phyloP scores from a whole-genome alignment of 208 protist species.

The Leishmania guyanensis region DNA sequence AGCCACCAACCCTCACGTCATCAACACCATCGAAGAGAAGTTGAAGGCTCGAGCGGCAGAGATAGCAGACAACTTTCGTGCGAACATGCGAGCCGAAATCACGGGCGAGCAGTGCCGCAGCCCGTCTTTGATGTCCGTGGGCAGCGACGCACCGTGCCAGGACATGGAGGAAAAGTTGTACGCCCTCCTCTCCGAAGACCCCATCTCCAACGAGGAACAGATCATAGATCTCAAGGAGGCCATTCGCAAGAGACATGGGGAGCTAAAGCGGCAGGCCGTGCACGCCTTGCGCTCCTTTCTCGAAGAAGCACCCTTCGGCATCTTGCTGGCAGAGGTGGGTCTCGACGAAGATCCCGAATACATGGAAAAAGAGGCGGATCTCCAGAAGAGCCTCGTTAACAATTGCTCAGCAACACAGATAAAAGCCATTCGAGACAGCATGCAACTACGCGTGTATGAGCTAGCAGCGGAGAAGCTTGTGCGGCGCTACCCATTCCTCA shows the following conservation, averaged over 20 bases:
- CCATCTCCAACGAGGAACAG: slow-evolving; percentile 26
- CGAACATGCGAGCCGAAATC: slow-evolving; percentile 40
- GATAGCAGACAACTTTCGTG: slow-evolving; percentile 38
- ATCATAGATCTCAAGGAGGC: slow-evolving; percentile 49
- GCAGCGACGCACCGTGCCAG: slow-evolving; percentile 45
- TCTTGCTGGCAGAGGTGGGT: slow-evolving; percentile 35
- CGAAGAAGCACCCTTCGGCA: slow-evolving; percentile 46
- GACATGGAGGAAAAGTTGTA: slow-evolving; percentile 61
- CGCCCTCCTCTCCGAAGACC: slow-evolving; percentile 41
- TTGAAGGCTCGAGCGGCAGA: slow-evolving; percentile 40
- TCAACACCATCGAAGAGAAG: slow-evolving; percentile 39
- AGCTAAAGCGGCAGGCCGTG: slow-evolving; percentile 38
- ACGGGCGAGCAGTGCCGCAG: slow-evolving; percentile 20
- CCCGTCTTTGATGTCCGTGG: slow-evolving; percentile 30
- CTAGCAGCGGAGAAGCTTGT: slow-evolving; percentile 43
- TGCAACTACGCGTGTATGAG: slow-evolving; percentile 54
- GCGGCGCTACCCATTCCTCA: slow-evolving; percentile 34
- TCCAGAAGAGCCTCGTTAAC: slow-evolving; percentile 14
- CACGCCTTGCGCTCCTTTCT: slow-evolving; percentile 35
- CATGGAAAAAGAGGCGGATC: slow-evolving; percentile 32
- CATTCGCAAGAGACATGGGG: slow-evolving; percentile 39
- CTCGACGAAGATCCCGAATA: slow-evolving; percentile 43
- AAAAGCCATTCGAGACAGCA: slow-evolving; percentile 18
- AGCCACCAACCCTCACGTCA: slow-evolving; percentile 25
- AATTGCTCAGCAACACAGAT: slow-evolving; percentile 1